phyloP scores from a whole-genome alignment of 2,329 filamentous ascomycete genomes.

The Thelonectria discophora region DNA sequence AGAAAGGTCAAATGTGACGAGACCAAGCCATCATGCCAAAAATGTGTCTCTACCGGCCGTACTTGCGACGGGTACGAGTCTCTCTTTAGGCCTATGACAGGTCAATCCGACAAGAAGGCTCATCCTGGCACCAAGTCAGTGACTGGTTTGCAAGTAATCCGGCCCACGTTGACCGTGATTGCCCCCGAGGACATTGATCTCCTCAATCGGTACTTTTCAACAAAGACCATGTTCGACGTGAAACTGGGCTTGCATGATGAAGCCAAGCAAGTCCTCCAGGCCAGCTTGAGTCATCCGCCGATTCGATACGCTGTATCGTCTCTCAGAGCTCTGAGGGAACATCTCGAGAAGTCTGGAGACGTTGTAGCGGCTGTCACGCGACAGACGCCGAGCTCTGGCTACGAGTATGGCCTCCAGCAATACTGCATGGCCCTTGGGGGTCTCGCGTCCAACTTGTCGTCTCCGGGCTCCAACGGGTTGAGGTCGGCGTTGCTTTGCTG shows the following conservation, averaged over 20 bases:
- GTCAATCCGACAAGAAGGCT: constrained; percentile 24
- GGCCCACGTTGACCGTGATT: constrained; percentile 28
- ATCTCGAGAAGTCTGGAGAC: constrained; percentile 49
- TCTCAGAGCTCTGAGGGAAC: constrained; percentile 51
- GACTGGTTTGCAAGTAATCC: constrained; percentile 30
- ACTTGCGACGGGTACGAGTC: constrained; percentile 55
- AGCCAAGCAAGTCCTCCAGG: constrained; percentile 51
- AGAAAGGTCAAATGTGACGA: constrained; percentile 52
- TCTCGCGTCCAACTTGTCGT: constrained; percentile 51
- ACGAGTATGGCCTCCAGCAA: constrained; percentile 52
- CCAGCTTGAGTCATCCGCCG: constrained; percentile 47
- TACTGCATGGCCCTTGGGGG: constrained; percentile 53
- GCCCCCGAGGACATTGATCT: constrained; percentile 44
- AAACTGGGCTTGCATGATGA: constrained; percentile 50
- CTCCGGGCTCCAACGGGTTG: constrained; percentile 41
- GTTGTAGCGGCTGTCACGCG: constrained; percentile 37
- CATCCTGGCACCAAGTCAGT: constrained; percentile 21
- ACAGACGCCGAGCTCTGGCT: constrained; percentile 43
- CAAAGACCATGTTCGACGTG: constrained; percentile 53
- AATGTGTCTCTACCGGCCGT: constrained; percentile 50
- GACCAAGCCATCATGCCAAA: constrained; percentile 47
- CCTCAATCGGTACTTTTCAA: constrained; percentile 53
- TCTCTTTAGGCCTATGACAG: constrained; percentile 45
- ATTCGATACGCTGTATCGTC: constrained; percentile 53
- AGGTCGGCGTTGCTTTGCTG: constrained; percentile 56